Base-by-base conservation (phyloP, 1,284 basidiomycete genomes). In the Kwoniella shivajii region DNA sequence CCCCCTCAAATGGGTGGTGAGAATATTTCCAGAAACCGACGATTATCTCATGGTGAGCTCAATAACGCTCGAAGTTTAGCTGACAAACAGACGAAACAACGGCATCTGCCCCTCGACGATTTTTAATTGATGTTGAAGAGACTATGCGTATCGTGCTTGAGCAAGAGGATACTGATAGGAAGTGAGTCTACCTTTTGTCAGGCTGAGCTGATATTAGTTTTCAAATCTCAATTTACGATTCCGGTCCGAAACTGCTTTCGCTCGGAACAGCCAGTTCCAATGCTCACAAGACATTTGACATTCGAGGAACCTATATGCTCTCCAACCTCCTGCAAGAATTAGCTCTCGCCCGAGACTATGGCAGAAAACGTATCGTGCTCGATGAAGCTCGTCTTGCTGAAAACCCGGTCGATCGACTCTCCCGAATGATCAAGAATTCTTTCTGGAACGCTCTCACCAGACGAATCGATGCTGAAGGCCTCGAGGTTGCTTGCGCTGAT, bases 291-390 rank as follows among this genome's bases (percentile, higher is more conserved):
- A 88, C 86, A 6, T 95, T 94, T 75, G 96, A 99, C 78, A 90
- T 97, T 60, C 84, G 93, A 41, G 93, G 93, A 42, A 95, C 89
- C 14, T 97, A 99, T 80, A 98, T 97, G 95, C 83, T 99, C 38
- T 98, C 95, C 11, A 99, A 97, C 78, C 85, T 99, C n/a, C 83
- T 99, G 27, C 96, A 99, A 82, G 95, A 99, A 77, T 87, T 99
- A 39, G 96, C 95, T 0, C 86, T 99, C 29, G 95, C 95, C n/a
- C 86, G 90, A 13, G 94, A 98, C 73, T 92, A 93, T 75, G 90
- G 90, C 54, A 84, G 93, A 53, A 95, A 95, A 78, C 89, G 92
- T 33, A 96, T 99, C 73, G 90, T 99, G 13, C 86, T 99, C n/a
- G 94, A 98, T 69, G 95, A 99, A 77, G 87, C 92, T 18, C 88